A percentile compares a stretch with the other conserved stretches of the same genome.
phyloP scores from a whole-genome alignment of 1,284 basidiomycete species.

The Moesziomyces sp. region DNA sequence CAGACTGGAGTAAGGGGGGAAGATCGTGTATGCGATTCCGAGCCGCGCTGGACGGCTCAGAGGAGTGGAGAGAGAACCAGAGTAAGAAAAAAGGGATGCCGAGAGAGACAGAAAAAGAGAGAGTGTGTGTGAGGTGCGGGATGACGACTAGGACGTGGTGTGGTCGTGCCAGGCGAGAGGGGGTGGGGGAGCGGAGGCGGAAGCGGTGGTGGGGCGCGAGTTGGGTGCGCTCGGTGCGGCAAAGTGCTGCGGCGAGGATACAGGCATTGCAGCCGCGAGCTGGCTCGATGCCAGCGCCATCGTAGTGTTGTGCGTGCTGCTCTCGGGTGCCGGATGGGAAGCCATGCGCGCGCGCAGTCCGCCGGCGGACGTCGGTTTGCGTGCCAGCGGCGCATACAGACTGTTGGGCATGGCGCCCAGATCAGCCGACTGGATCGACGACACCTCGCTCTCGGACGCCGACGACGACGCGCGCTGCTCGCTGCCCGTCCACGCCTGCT shows the following conservation, averaged over 20 bases:
- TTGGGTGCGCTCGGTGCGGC: background rate
- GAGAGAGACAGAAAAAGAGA: background rate
- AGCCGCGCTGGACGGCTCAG: background rate
- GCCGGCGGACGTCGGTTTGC: background rate
- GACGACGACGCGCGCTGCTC: slow-evolving; percentile 15
- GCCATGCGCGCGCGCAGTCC: background rate
- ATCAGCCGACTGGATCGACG: slow-evolving; percentile 3
- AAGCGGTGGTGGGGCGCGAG: background rate
- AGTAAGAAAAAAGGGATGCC: too few species aligned
- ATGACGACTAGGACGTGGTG: background rate
- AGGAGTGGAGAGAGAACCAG: background rate
- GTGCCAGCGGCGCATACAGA: slow-evolving; percentile 9
- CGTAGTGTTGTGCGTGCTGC: background rate
- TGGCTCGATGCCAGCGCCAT: background rate
- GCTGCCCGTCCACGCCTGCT: slow-evolving; percentile 14
- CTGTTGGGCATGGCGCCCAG: slow-evolving; percentile 8
- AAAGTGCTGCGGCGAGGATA: background rate
- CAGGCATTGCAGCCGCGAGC: background rate
- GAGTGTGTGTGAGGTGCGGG: too few species aligned
- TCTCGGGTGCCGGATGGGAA: background rate
- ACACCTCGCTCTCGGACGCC: slow-evolving; percentile 23
- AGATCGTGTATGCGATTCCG: background rate
- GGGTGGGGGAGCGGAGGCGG: background rate
- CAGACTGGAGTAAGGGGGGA: background rate
- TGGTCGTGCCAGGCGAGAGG: background rate